Evolutionary conservation across 192 early-diverging fungal species (phyloP), one percentile per base, ranked within the genome.

Genomic region (Coemansia javaensis): DNA sequence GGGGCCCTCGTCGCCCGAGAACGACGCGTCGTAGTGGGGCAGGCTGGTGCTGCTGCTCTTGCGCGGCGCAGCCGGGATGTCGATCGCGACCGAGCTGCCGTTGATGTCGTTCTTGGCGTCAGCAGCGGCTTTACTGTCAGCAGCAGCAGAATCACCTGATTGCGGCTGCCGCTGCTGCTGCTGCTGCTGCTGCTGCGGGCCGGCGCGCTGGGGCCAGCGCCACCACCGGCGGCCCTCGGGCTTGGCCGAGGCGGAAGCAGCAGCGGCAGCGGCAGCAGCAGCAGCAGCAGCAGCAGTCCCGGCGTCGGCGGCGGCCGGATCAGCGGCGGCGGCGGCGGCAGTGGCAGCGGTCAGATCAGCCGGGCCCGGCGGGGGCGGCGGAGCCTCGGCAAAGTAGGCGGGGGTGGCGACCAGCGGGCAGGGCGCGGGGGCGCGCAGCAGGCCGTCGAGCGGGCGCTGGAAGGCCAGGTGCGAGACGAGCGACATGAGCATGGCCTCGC

Each of bases 391-490:
- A 5, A 16, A 17, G 4, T 27, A 20, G 32, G 33, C 53, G 0
- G 16, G 18, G 9, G 18, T 17, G 10, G 25, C 15, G 14, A 21
- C 38, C 9, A 21, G 3, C 21, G 38, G 28, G 3, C 25, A 3
- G 25, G 25, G 5, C 7, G 28, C 28, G 1, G 28, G 1, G 9
- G 5, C 28, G 1, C 5, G 28, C 28, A 8, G 5, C 28, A 44
- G 32, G n/a, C 21, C 28, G 22, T 40, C 33, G 20, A 56, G 23
- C 13, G 63, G 49, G 15, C 39, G 34, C 17, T 53, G 53, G 46
- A 60, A 76, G 10, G 73, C 60, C 12, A 76, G 56, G 35, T 65
- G 73, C 14, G 65, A 52, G 7, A 76, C 42, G 1, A 76, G 56
- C 31, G 66, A 46, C 21, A 46, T 40, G 14, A 68, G 44, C 39